Conservation (phyloP, 2,329 filamentous ascomycete genomes). For the Diaporthe ampelina region DNA sequence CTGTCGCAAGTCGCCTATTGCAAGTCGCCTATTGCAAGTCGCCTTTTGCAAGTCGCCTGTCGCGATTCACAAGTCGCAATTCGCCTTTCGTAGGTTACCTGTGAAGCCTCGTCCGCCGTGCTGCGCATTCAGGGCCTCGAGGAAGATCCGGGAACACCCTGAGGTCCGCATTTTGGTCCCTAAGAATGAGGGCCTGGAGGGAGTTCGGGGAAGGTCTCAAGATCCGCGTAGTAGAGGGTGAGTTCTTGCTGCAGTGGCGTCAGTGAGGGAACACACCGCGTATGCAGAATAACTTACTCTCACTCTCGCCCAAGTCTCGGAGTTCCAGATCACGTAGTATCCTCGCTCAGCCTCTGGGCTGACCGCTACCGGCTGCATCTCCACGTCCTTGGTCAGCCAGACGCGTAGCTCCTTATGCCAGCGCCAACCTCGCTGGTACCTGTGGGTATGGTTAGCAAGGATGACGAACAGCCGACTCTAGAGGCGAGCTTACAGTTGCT, state of each 20-base stretch:
- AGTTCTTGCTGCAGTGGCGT: conserved; percentile 66
- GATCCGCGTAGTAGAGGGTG: conserved; percentile 72
- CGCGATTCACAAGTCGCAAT: no score
- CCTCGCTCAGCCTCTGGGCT: conserved; percentile 73
- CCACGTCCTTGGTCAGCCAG: conserved; percentile 78
- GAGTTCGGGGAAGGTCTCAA: conserved; percentile 61
- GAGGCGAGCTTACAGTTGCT: conserved; percentile 67
- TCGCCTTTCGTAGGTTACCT: no score
- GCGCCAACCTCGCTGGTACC: conserved; percentile 75
- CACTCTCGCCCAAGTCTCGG: conserved; percentile 72
- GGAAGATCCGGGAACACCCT: conserved; percentile 4
- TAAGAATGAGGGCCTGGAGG: conserved; percentile 35
- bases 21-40: background rate
- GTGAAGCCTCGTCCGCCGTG: background rate
- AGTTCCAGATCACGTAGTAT: conserved; percentile 77
- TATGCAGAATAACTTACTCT: conserved; percentile 61
- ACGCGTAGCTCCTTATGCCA: conserved; percentile 77
- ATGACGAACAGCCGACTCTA: background rate
- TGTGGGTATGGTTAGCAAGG: conserved; percentile 47
- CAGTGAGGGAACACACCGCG: conserved; percentile 36
- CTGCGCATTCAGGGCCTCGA: background rate
- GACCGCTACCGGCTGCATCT: conserved; percentile 73
- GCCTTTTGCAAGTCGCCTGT: background rate
- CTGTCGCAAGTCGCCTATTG: background rate
- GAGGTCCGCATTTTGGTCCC: conserved; percentile 24